Evolutionary conservation across 2,329 filamentous ascomycete species (phyloP).

Genomic region (Sporothrix pallida): DNA sequence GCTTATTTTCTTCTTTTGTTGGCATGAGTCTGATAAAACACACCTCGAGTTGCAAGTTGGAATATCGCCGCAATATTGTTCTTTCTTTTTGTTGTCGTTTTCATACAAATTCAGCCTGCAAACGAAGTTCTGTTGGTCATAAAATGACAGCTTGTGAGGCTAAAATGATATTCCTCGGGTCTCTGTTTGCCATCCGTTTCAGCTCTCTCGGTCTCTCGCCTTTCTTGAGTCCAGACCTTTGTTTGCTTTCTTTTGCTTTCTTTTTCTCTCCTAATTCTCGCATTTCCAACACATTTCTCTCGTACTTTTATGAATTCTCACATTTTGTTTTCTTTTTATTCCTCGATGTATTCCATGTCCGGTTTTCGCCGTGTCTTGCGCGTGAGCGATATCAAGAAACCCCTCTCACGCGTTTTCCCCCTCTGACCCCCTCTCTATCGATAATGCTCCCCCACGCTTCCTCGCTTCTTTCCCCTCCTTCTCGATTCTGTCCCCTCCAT

Average conservation of each 20-base stretch:
- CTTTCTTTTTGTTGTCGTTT: neutral
- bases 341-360: neutral
- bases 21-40: neutral
- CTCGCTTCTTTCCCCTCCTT: neutral
- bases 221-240: neutral
- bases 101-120: neutral
- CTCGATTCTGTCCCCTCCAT: neutral
- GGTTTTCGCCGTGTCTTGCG: neutral
- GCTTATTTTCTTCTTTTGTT: neutral
- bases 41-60: neutral
- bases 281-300: neutral
- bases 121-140: neutral
- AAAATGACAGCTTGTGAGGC: neutral
- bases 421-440: neutral
- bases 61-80: neutral
- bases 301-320: neutral
- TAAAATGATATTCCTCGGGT: neutral
- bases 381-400: neutral
- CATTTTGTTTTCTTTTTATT: slow-evolving; percentile 9
- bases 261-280: neutral
- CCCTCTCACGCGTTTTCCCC: neutral
- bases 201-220: neutral
- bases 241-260: slow-evolving; percentile 9
- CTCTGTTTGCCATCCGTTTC: neutral
- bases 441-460: slow-evolving; percentile 9